These are phyloP conservation scores for Phanerochaete carnosa DNA, from an alignment of 768 basidiomycete genomes.

Conservation along the genomic window DNA sequence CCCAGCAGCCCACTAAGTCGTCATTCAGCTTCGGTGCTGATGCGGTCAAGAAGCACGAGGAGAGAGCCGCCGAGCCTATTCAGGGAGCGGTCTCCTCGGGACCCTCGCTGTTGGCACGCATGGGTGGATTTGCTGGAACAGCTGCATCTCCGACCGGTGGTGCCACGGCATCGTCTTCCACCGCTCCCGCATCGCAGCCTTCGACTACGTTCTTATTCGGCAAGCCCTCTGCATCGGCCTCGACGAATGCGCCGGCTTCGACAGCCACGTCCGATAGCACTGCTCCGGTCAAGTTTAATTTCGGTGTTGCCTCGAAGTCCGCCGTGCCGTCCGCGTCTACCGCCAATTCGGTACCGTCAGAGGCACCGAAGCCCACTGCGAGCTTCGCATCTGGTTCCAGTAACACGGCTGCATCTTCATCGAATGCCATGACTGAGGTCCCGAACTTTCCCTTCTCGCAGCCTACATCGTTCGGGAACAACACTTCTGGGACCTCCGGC, in stretches of 20 bases:
- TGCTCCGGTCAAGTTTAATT: conserved; percentile 9
- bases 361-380: conserved; percentile 7
- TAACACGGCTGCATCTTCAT: background rate
- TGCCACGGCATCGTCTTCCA: conserved; percentile 6
- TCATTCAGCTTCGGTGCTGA: background rate
- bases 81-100: background rate
- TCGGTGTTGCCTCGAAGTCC: conserved; percentile 5
- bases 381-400: conserved; percentile 7
- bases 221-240: conserved; percentile 15
- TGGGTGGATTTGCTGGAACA: conserved; percentile 3
- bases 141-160: background rate
- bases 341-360: conserved; percentile 4
- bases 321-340: conserved; percentile 8
- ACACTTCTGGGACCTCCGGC: background rate
- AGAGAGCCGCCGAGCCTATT: background rate
- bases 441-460: conserved; percentile 4
- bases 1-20: background rate
- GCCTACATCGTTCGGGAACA: background rate
- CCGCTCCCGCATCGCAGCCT: conserved; percentile 3
- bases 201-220: background rate
- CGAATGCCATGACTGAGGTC: background rate
- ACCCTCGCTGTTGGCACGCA: background rate
- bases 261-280: conserved; percentile 1
- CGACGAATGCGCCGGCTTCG: conserved; percentile 10
- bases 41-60: conserved; percentile 3